A percentile compares a stretch with the other conserved stretches of the same genome.
phyloP scores from a whole-genome alignment of 2,329 filamentous ascomycete species.

The Rugonectria rugulosa region DNA sequence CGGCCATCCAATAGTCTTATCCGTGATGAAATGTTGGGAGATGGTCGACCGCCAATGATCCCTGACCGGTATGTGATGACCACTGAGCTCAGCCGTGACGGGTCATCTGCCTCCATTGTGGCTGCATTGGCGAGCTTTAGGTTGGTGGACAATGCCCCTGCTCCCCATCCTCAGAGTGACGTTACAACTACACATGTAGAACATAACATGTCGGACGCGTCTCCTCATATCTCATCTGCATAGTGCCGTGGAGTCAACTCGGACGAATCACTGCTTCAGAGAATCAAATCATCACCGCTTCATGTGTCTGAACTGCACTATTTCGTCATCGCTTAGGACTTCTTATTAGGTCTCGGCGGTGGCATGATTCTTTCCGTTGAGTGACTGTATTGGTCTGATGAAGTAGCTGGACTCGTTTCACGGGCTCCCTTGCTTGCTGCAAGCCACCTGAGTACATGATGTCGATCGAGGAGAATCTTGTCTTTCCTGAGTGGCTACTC shows the following conservation, averaged over 20 bases:
- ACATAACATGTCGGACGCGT: background rate
- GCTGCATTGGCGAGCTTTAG: background rate
- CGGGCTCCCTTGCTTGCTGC: background rate
- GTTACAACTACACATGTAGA: background rate
- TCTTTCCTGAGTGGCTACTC: background rate
- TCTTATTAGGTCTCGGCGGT: background rate
- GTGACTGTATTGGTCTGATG: background rate
- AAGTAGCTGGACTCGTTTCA: background rate
- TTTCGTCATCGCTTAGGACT: background rate
- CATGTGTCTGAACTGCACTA: background rate
- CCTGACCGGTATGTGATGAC: background rate
- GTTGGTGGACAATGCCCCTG: background rate
- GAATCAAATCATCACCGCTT: background rate
- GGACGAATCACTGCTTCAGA: background rate
- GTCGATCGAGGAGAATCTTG: background rate
- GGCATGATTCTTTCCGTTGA: background rate
- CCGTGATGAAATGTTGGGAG: no score
- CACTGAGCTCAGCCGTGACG: background rate
- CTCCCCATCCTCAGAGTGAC: background rate
- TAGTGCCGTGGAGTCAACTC: background rate
- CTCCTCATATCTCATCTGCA: background rate
- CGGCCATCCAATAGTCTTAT: no score
- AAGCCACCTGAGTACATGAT: background rate
- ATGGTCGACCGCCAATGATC: background rate
- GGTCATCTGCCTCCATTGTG: background rate